Conservation (phyloP, 2,329 filamentous ascomycete genomes). For the Plectosphaerella plurivora region DNA sequence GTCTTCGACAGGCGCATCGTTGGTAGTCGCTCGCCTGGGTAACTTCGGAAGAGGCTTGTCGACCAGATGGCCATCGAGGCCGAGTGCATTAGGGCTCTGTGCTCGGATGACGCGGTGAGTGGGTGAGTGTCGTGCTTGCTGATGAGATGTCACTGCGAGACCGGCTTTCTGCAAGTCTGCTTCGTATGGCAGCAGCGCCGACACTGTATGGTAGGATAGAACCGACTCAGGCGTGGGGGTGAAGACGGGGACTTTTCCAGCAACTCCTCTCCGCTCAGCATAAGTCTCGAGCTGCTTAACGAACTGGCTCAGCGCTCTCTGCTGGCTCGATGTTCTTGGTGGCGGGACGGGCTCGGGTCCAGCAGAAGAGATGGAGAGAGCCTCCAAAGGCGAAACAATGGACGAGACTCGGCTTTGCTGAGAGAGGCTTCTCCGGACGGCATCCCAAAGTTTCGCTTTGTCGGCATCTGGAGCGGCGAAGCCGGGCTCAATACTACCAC, state of each 20-base stretch:
- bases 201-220: constrained; percentile 45
- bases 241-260: constrained; percentile 30
- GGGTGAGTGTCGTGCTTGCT: constrained; percentile 20
- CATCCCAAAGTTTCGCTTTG: constrained; percentile 11
- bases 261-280: constrained; percentile 25
- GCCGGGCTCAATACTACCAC: no score
- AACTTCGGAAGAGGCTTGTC: no score
- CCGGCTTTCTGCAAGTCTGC: constrained; percentile 49
- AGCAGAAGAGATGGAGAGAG: not conserved
- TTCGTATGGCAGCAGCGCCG: constrained; percentile 48
- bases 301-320: constrained; percentile 30
- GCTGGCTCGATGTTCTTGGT: constrained; percentile 39
- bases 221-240: constrained; percentile 37
- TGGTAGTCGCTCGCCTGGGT: no score
- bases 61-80: no score
- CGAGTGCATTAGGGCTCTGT: no score
- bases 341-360: constrained; percentile 3
- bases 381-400: constrained; percentile 7
- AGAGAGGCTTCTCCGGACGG: constrained; percentile 11
- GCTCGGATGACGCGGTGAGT: no score
- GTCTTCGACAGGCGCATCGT: no score
- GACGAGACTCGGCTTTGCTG: constrained; percentile 12
- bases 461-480: not conserved
- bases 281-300: constrained; percentile 10
- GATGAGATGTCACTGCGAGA: constrained; percentile 51